These are phyloP conservation scores for Magnaporthiopsis poae DNA, from an alignment of 2,329 filamentous ascomycete species.

Conservation along the genomic window DNA sequence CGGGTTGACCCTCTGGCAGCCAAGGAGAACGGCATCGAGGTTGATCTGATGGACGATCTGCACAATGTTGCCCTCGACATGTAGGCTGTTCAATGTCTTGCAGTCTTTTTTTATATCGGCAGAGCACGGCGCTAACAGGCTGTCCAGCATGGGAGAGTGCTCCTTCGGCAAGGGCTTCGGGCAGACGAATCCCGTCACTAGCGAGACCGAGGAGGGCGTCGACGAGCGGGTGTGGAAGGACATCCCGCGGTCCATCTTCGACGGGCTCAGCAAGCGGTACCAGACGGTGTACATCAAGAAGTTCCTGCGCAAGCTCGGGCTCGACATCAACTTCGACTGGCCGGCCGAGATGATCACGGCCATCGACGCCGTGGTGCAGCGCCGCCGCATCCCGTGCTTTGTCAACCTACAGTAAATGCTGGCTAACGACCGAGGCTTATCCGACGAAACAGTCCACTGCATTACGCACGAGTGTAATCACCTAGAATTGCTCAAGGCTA, in stretches of 20 bases:
- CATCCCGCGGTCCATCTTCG: conserved; percentile 15
- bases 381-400: no score
- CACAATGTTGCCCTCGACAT: conserved; percentile 20
- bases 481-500: no score
- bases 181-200: conserved; percentile 16
- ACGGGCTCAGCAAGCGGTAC: conserved; percentile 12
- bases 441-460: no score
- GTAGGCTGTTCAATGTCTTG: conserved; percentile 5
- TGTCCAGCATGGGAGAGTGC: conserved; percentile 17
- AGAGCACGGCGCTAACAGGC: background rate
- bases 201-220: conserved; percentile 12
- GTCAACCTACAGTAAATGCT: no score
- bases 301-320: conserved; percentile 11
- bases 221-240: conserved; percentile 15
- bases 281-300: conserved; percentile 15
- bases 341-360: conserved; percentile 13
- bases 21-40: conserved; percentile 14
- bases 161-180: conserved; percentile 20
- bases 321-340: conserved; percentile 15
- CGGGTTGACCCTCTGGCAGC: conserved; percentile 3
- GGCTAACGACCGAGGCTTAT: no score
- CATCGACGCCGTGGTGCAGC: conserved; percentile 11
- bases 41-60: conserved; percentile 19
- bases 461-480: no score
- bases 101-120: no score